Percentiles rank a stretch among this genome's conserved stretches.
phyloP scores from a whole-genome alignment of 2,329 filamentous ascomycete genomes.

The Phyllosticta paracitricarpa region DNA sequence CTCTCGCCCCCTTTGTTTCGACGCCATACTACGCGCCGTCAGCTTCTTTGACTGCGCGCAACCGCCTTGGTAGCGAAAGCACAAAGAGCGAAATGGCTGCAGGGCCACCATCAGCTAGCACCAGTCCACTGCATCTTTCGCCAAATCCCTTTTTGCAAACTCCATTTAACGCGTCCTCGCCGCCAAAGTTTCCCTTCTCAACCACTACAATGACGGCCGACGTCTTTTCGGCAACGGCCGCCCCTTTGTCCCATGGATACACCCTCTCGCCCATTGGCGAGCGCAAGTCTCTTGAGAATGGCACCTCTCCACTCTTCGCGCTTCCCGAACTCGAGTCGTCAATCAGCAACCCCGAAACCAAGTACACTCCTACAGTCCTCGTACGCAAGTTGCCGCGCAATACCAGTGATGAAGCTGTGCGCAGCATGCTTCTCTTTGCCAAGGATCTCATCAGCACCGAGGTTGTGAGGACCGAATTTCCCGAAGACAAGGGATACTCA shows the following conservation, averaged over 20 bases:
- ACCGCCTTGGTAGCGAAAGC: background rate
- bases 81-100: slow-evolving; percentile 23
- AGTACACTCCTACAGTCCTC: slow-evolving; percentile 32
- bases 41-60: slow-evolving; percentile 8
- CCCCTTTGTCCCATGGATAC: slow-evolving; percentile 25
- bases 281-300: slow-evolving; percentile 29
- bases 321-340: slow-evolving; percentile 27
- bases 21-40: slow-evolving; percentile 3
- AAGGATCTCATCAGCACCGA: slow-evolving; percentile 52
- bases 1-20: slow-evolving; percentile 6
- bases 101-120: slow-evolving; percentile 33
- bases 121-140: slow-evolving; percentile 30
- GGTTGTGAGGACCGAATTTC: slow-evolving; percentile 42
- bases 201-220: slow-evolving; percentile 30
- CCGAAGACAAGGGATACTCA: slow-evolving; percentile 47
- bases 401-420: slow-evolving; percentile 48
- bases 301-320: slow-evolving; percentile 24
- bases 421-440: slow-evolving; percentile 56
- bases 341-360: slow-evolving; percentile 13
- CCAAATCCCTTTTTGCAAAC: slow-evolving; percentile 28
- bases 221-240: slow-evolving; percentile 24
- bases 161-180: slow-evolving; percentile 31
- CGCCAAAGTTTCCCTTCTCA: slow-evolving; percentile 25
- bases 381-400: slow-evolving; percentile 51
- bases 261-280: slow-evolving; percentile 32